Conservation (phyloP, 257 asterid genomes). For the Jacaranda mimosifolia region DNA sequence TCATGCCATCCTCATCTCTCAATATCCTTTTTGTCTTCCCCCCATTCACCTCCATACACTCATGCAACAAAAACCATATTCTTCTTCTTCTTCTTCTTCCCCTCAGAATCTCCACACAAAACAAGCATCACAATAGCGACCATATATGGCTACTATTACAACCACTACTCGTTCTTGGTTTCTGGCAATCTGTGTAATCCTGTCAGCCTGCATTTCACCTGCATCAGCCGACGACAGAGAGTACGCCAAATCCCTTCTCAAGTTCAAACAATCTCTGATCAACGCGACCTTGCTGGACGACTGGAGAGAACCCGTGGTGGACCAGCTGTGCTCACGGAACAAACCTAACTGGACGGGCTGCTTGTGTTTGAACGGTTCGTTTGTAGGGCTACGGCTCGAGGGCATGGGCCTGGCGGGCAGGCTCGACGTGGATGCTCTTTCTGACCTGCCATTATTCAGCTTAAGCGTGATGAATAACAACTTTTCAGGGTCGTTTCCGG, state of each 20-base stretch:
- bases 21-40: too few relatives aligned
- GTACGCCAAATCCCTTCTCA: slow-evolving; percentile 44
- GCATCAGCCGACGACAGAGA: slow-evolving; percentile 30
- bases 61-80: background rate
- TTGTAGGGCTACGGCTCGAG: slow-evolving; percentile 54
- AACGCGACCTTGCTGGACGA: slow-evolving; percentile 47
- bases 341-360: slow-evolving; percentile 62
- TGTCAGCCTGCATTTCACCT: background rate
- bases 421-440: slow-evolving; percentile 47
- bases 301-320: slow-evolving; percentile 48
- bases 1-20: slow-evolving; percentile 39
- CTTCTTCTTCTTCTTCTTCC: slow-evolving; percentile 16
- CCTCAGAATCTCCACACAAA: background rate
- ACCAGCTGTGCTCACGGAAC: slow-evolving; percentile 47
- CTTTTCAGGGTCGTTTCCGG: slow-evolving; percentile 59
- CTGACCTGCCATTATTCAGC: slow-evolving; percentile 43
- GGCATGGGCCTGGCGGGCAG: slow-evolving; percentile 58
- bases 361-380: slow-evolving; percentile 49
- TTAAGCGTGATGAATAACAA: slow-evolving; percentile 63
- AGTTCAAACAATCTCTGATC: slow-evolving; percentile 56
- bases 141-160: background rate
- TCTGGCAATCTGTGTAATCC: slow-evolving; percentile 7
- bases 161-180: background rate
- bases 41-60: too few relatives aligned
- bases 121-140: background rate